A percentile compares a stretch with the other conserved stretches of the same genome.
These are phyloP conservation scores for Botrytis pseudocinerea DNA, from an alignment of 2,329 filamentous ascomycete genomes.

Conservation along the genomic window DNA sequence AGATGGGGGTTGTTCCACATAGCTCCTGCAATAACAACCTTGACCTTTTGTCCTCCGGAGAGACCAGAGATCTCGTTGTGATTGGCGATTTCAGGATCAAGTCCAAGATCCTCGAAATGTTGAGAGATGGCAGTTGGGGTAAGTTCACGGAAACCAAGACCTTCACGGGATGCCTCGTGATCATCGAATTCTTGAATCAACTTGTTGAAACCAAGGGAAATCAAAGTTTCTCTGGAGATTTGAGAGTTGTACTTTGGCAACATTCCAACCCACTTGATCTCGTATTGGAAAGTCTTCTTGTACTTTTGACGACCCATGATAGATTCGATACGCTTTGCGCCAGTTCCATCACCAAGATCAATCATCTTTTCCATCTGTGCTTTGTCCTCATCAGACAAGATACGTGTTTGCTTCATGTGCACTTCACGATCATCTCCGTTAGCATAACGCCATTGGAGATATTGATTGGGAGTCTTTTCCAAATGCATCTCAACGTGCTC, in stretches of 20 bases:
- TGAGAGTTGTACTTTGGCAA: slow-evolving; percentile 92
- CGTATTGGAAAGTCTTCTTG: slow-evolving; percentile 99
- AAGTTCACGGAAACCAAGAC: slow-evolving; percentile 91
- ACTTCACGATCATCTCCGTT: slow-evolving; percentile 97
- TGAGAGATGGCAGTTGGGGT: slow-evolving; percentile 93
- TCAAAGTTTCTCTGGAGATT: slow-evolving; percentile 88
- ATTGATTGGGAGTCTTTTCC: slow-evolving; percentile 98
- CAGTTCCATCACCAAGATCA: slow-evolving; percentile 80
- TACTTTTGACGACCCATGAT: slow-evolving; percentile 96
- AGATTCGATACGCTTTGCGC: slow-evolving; percentile 74
- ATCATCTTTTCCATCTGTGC: slow-evolving; percentile 89
- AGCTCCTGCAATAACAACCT: slow-evolving; percentile 92
- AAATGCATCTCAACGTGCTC: slow-evolving; percentile 99
- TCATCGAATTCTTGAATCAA: slow-evolving; percentile 97
- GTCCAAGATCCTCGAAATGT: slow-evolving; percentile 95
- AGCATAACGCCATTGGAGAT: slow-evolving; percentile 97
- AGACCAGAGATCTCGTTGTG: slow-evolving; percentile 97
- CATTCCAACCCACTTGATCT: slow-evolving; percentile 89
- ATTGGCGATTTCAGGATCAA: slow-evolving; percentile 97
- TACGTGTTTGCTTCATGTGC: slow-evolving; percentile 93
- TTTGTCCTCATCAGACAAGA: slow-evolving; percentile 80
- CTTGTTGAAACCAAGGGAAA: slow-evolving; percentile 86
- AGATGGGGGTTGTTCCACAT: slow-evolving; percentile 99
- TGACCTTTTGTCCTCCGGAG: slow-evolving; percentile 97
- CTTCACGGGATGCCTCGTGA: slow-evolving; percentile 97